Base-by-base conservation (phyloP, 139 green algal genomes). In the Zygnema circumcarinatum region DNA sequence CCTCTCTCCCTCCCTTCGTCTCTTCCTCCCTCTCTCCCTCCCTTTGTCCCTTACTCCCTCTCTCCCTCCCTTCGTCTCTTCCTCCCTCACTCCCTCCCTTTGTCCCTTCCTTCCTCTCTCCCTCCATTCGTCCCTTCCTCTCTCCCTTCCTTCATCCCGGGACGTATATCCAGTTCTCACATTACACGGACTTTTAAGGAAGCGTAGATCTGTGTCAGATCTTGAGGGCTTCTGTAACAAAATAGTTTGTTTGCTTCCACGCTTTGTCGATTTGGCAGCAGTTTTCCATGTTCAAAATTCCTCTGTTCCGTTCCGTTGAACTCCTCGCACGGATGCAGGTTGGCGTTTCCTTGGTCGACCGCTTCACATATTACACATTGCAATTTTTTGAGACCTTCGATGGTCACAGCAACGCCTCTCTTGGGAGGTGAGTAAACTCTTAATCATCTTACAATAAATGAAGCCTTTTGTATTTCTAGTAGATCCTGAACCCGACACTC, bases 331-430 rank as follows among this genome's bases (percentile, higher is more conserved):
- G n/a, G n/a, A n/a, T n/a, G n/a, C 83, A 75, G 72, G 74, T 88
- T 1, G 94, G 94, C 0, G 41, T 96, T 0, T 92, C 90, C 38
- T 86, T 97, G 16, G 93, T 96, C 11, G 94, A 97, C 90, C 78
- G 93, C 2, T 96, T 96, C 86, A 96, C 94, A 0, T 95, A 87
- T 80, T 83, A 89, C 33, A 91, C 92, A 2, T 87, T 95, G n/a
- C 75, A 93, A 29, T 96, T 96, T 76, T 91, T 96, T 29, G 92
- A 96, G 78, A 73, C 79, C 32, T 73, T 94, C 39, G 86, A 88
- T 41, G 88, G 81, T 39, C 53, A 90, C 86, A 90, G 74, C 83
- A 84, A 72, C 2, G 81, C 86, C 35, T 94, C 88, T 22, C 38
- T 96, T 74, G 76, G 53, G 41, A 53, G 67, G 81, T 87, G 75